Base-by-base conservation (phyloP, 495 filamentous ascomycete genomes). In the Penicillium taxi region DNA sequence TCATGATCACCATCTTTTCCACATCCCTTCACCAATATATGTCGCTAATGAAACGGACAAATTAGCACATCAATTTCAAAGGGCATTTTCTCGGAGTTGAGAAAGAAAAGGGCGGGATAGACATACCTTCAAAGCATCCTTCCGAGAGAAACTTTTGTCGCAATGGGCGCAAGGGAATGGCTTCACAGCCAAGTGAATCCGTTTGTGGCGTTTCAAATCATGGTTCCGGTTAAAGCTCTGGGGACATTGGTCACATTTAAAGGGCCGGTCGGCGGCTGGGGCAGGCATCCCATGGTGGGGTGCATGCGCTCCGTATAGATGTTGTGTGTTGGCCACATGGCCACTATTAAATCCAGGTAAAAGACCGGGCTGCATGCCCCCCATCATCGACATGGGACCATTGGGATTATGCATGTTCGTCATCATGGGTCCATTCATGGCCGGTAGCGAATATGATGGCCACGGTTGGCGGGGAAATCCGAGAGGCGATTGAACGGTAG, bases 181-280 rank as follows among this genome's bases (percentile, higher is more conserved):
- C 69, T 98, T 98, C 31, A 96, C 84, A 0, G 87, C 84, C 31
- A 96, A 63, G 60, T 98, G 91, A 38, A 98, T 98, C 38, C 88
- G 68, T 58, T 94, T 94, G 50, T 98, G 91, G 28, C 91, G 75
- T 58, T 98, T 98, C 36, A 98, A 65, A 53, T 98, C 93, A 52
- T 98, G 93, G 38, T 98, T 98, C 5, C 91, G 73, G 56, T 94
- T 98, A 72, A 98, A 98, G 35, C 84, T 84, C 51, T 93, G 85
- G 1, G 84, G 78, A 50, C 93, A 98, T 52, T 82, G 69, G 47
- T 96, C 86, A 56, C 91, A 98, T 51, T 91, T 91, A 68, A 91
- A 98, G 0, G 93, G 91, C 6, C 90, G 75, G 41, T 98, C 91
- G 38, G 80, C 80, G 5, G 73, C 67, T 11, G 63, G 69, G 1